Evolutionary conservation across 768 basidiomycete species (phyloP), one percentile per base, ranked within the genome.

Genomic region (Mycena olivaceomarginata): DNA sequence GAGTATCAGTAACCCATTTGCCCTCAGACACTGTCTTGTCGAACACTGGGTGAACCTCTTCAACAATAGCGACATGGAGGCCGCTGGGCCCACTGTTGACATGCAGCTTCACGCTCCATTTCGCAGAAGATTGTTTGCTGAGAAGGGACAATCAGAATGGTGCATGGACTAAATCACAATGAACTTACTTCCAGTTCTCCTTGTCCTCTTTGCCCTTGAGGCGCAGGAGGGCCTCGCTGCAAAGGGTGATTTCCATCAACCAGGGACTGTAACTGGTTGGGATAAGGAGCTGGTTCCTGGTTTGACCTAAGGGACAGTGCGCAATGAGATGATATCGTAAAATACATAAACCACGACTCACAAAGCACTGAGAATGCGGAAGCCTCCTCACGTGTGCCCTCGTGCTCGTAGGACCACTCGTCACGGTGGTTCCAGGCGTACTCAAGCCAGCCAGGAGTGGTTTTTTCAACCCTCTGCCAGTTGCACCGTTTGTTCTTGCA

Each of bases 381-480:
- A 45, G 59, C 74, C 7, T 45, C 43, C 25, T 68, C 16, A 20
- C n/a, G 57, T n/a, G 74, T 75, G 22, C 67, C 60, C 51, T 72
- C 76, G 31, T 72, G 70, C 56, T 60, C 70, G n/a, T 77, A 68
- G 20, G 45, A 68, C 76, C 63, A 72, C 59, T 77, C 76, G 46
- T 77, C 76, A 46, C 65, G 76, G 41, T 67, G 46, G 39, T 77
- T 53, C 76, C 76, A 77, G 56, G 11, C 65, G 53, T 77, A 77
- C 25, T 72, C 70, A 37, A 72, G 76, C 43, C 51, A 51, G 46
- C 68, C 57, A 8, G 64, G 22, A 22, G 45, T 65, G 39, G 12
- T 22, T 5, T 48, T 74, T 4, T 51, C 53, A 37, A 56, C 53
- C 20, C 18, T 48, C 18, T 62, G 69, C 76, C 76, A 77, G 20